A percentile compares a stretch with the other conserved stretches of the same genome.
phyloP scores from a whole-genome alignment of 176 grass and related monocot species.

The Oryza officinalis region DNA sequence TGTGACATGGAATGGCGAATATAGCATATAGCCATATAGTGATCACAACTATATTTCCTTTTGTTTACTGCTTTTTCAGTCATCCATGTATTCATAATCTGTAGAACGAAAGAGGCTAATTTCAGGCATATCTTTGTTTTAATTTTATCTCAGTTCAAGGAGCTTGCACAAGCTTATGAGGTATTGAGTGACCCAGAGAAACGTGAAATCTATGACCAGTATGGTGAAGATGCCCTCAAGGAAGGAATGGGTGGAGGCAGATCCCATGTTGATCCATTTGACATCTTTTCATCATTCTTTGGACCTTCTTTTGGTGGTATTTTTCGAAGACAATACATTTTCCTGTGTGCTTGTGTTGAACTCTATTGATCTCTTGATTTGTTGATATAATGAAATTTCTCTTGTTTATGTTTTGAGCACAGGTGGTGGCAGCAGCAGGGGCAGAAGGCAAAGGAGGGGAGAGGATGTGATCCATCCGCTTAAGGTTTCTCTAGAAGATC shows the following conservation, averaged over 20 bases:
- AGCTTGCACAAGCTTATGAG: conserved; percentile 95
- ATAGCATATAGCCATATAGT: background rate
- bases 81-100: background rate
- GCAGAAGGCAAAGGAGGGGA: conserved; percentile 91
- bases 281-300: conserved; percentile 99
- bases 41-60: background rate
- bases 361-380: background rate
- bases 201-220: conserved; percentile 97
- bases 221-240: conserved; percentile 97
- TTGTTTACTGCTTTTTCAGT: background rate
- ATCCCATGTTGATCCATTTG: conserved; percentile 72
- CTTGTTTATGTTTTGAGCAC: conserved; percentile 14
- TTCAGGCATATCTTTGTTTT: background rate
- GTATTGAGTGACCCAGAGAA: conserved; percentile 96
- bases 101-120: background rate
- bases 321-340: background rate
- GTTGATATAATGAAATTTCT: background rate
- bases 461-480: conserved; percentile 96
- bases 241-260: conserved; percentile 97
- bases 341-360: background rate
- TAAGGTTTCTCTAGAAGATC: conserved; percentile 90
- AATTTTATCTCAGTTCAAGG: conserved; percentile 88
- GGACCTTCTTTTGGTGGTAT: conserved; percentile 80
- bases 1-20: background rate
- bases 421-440: conserved; percentile 91